Evolutionary conservation across 768 basidiomycete species (phyloP).

Genomic region (Amanita molliuscula): DNA sequence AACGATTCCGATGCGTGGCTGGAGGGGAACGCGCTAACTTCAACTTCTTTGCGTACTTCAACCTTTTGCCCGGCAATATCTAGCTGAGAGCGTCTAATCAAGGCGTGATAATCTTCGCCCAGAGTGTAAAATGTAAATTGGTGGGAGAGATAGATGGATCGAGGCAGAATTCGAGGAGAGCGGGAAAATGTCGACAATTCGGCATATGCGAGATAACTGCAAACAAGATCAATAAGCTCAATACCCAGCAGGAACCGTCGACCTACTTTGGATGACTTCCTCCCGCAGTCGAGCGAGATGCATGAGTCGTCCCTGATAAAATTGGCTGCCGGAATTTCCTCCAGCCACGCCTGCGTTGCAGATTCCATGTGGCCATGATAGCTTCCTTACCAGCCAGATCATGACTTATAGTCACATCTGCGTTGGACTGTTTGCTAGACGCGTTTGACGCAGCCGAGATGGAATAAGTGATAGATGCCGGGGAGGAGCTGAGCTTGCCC

Average conservation of each 20-base stretch:
- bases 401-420: constrained; percentile 15
- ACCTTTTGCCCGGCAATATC: constrained; percentile 49
- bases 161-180: constrained; percentile 50
- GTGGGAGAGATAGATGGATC: constrained; percentile 73
- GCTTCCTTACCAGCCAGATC: constrained; percentile 28
- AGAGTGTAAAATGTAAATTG: constrained; percentile 77
- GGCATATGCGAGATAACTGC: constrained; percentile 65
- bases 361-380: constrained; percentile 55
- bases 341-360: constrained; percentile 43
- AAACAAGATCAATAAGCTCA: constrained; percentile 7
- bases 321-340: constrained; percentile 35
- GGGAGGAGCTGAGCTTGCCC: constrained; percentile 22
- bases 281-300: neutral
- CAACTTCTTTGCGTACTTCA: constrained; percentile 63
- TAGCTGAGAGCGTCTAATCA: constrained; percentile 55
- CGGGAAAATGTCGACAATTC: constrained; percentile 71
- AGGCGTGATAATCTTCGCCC: constrained; percentile 69
- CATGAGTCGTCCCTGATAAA: neutral
- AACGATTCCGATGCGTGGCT: constrained; percentile 34
- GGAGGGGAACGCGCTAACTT: constrained; percentile 43
- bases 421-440: constrained; percentile 1
- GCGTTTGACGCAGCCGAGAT: constrained; percentile 1
- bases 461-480: neutral
- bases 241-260: neutral
- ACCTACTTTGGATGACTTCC: neutral